Percentiles rank a stretch among this genome's conserved stretches.
phyloP scores from a whole-genome alignment of 306 rosid genomes.

The Fragaria ananassa region DNA sequence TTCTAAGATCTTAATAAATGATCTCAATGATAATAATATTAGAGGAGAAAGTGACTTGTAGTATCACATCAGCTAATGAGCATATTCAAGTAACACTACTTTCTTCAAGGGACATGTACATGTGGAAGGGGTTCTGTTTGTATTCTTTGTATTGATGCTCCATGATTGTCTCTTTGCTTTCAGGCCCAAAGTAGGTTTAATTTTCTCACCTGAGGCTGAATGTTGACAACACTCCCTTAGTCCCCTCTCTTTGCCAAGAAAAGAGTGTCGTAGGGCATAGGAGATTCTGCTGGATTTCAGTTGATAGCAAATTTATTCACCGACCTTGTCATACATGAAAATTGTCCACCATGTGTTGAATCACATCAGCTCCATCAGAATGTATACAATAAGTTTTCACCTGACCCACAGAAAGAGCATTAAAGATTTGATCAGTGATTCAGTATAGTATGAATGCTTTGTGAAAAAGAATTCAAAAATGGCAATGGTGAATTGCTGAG shows the following conservation, averaged over 20 bases:
- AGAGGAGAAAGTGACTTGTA: background rate
- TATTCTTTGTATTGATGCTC: background rate
- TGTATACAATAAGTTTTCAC: conserved; percentile 45
- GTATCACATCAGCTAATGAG: background rate
- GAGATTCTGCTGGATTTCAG: conserved; percentile 9
- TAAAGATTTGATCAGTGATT: background rate
- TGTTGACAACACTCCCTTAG: background rate
- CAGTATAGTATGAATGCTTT: background rate
- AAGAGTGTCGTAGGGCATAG: conserved; percentile 1
- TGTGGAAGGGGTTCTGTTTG: background rate
- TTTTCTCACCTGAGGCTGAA: background rate
- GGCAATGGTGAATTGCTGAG: background rate
- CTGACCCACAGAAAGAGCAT: conserved; percentile 38
- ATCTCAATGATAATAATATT: background rate
- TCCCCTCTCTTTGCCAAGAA: background rate
- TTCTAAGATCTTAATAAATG: background rate
- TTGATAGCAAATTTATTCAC: background rate
- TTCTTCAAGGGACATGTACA: background rate
- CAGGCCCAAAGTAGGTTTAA: background rate
- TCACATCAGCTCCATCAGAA: conserved; percentile 74
- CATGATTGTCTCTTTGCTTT: background rate
- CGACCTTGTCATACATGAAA: conserved; percentile 39
- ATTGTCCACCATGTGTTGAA: conserved; percentile 78
- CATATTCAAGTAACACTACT: background rate
- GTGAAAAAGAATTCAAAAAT: background rate